Base-by-base conservation (phyloP, 2,329 filamentous ascomycete genomes). In the Paraconiothyrium sp. region DNA sequence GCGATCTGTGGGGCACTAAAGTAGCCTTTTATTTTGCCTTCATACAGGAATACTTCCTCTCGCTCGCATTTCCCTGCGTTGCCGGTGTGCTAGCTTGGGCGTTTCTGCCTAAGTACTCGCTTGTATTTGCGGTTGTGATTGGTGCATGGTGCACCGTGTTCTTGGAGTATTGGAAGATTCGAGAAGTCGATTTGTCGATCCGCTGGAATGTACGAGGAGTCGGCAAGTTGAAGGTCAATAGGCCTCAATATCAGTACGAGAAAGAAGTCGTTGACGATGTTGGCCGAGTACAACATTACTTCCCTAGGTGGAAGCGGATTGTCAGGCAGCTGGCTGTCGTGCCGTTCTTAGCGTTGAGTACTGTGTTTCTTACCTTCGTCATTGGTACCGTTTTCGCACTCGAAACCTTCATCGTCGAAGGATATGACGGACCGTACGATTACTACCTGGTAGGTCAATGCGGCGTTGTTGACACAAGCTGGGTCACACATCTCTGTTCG, bases 1-100 rank as follows among this genome's bases (percentile, higher is more conserved):
- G 91, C 30, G 85, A 93, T 73, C 85, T 89, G 66, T 93, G 93
- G 76, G 92, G 92, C 52, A 90, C 94, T 78, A 90, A 88, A 76
- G 82, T 76, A 11, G 75, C 75, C 14, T 77, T 77, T 57, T 77
- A 77, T 59, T 77, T 77, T 56, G 74, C 75, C 4, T 77, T 76
- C 39, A 62, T 76, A 6, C 74, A 77, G 51, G 73, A 72, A 2
- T 77, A 77, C 60, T 72, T 77, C 43, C 64, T 69, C 10, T 74
- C 68, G 10, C 62, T 77, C 3, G 63, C 67, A 5, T 76, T 76
- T 46, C 74, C 74, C 22, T 74, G 74, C 35, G 64, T 65, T 10
- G 70, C 69, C 41, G 75, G 74, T 14, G 57, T 76, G 11, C 57
- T 76, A 3, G 70, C 74, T 2, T 76, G 73, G 72, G 61, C 66